Evolutionary conservation across 228 moss, liverwort and hornwort genomes (phyloP).

Genomic region (Sphagnum magellanicum): DNA sequence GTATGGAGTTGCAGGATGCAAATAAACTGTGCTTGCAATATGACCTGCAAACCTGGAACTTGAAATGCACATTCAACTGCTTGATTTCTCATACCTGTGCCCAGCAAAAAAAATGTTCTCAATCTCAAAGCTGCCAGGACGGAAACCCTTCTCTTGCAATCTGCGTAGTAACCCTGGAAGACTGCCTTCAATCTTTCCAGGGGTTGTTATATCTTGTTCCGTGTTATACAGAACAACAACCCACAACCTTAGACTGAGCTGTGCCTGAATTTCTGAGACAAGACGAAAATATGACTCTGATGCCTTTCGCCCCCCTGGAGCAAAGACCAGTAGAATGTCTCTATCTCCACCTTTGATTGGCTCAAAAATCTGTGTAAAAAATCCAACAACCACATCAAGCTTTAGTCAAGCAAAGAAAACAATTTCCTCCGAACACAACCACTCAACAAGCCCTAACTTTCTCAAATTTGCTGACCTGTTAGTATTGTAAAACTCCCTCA

Average conservation of each 20-base stretch:
- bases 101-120: conserved; percentile 48
- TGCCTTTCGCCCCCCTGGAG: conserved; percentile 39
- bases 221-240: conserved; percentile 38
- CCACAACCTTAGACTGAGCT: conserved; percentile 49
- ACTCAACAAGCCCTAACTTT: neutral
- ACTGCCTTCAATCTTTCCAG: conserved; percentile 21
- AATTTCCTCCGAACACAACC: neutral
- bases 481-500: neutral
- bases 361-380: conserved; percentile 48
- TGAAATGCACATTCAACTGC: neutral
- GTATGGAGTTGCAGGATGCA: too few species aligned
- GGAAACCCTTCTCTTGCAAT: conserved; percentile 45
- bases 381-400: neutral
- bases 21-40: too few species aligned
- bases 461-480: neutral
- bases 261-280: conserved; percentile 35
- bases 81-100: conserved; percentile 31
- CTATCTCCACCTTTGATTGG: conserved; percentile 40
- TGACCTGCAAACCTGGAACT: neutral
- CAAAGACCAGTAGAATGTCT: conserved; percentile 40
- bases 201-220: conserved; percentile 5
- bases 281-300: conserved; percentile 33
- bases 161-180: conserved; percentile 25
- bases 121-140: conserved; percentile 19
- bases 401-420: neutral